These are phyloP conservation scores for Cymbopogon flexuosus DNA, from an alignment of 202 grass and related monocot genomes.

Conservation along the genomic window DNA sequence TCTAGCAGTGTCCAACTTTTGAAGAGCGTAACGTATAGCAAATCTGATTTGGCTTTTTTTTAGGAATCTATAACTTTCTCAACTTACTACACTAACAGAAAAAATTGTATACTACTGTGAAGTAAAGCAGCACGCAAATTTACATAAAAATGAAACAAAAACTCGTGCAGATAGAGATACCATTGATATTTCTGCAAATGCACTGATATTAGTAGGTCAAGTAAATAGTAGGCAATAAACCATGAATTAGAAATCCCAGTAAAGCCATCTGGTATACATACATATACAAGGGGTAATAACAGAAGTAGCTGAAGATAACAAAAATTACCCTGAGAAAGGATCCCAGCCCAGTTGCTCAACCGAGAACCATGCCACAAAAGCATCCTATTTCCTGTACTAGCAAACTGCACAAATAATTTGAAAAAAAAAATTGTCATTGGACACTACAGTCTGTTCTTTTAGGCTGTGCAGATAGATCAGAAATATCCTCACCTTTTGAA, in stretches of 20 bases:
- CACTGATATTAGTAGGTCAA: background rate
- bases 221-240: conserved; percentile 19
- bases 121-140: background rate
- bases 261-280: background rate
- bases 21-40: background rate
- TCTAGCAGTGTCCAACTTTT: conserved; percentile 12
- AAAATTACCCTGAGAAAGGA: conserved; percentile 72
- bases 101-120: background rate
- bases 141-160: conserved; percentile 17
- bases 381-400: conserved; percentile 68
- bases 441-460: background rate
- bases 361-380: conserved; percentile 98
- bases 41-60: background rate
- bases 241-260: background rate
- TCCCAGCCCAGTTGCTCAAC: conserved; percentile 84
- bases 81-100: background rate
- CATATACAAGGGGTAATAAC: background rate
- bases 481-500: conserved; percentile 52
- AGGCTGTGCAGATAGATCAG: conserved; percentile 7
- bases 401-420: conserved; percentile 51
- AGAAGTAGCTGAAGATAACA: conserved; percentile 9
- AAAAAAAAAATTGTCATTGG: conserved; percentile 8
- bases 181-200: background rate
- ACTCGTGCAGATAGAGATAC: conserved; percentile 3
- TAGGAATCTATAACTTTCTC: background rate